Base-by-base conservation (phyloP, 768 basidiomycete genomes). In the Kwoniella shandongensis region DNA sequence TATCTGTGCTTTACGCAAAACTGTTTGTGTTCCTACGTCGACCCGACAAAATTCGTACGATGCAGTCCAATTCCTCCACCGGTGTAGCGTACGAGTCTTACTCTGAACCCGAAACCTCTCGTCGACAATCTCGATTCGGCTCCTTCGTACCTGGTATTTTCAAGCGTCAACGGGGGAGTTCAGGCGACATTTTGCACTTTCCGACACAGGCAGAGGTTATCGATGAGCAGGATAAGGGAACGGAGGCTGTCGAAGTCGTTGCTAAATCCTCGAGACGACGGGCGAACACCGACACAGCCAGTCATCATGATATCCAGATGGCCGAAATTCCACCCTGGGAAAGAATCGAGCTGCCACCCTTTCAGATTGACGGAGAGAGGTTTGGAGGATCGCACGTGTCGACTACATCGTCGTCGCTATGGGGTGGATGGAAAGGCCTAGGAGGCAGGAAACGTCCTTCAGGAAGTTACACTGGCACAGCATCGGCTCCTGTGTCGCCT, bases 11-110 rank as follows among this genome's bases (percentile, higher is more conserved):
- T 12, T 78, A 78, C 62, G 63, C 67, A 35, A 54, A 66, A 36
- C 63, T 78, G 1, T 78, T 73, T 59, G 69, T 78, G 54, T 78
- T 78, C 55, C 70, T 78, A 7, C 70, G 74, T n/a, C 69, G 77
- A 36, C 77, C 77, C 0, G 77, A 78, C 62, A 70, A 69, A 51
- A 76, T 78, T 48, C 62, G 73, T 18, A 59, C 70, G 23, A 62
- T 61, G 4, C 65, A 66, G 38, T 70, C 75, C 1, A 62, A 56
- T 20, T 56, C 54, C 20, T 18, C 38, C 15, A 57, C 49, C n/a
- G 52, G 59, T 15, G 44, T 27, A 12, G 25, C 20, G 8, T 57
- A 62, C 46, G 54, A 57, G 22, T 48, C 38, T 38, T 18, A 36
- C 8, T 51, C 36, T 22, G 38, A 52, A 11, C 32, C 15, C 22